Evolutionary conservation across 805 yeast species (phyloP), one percentile per base, ranked within the genome.

Genomic region (Yarrowia keelungensis): DNA sequence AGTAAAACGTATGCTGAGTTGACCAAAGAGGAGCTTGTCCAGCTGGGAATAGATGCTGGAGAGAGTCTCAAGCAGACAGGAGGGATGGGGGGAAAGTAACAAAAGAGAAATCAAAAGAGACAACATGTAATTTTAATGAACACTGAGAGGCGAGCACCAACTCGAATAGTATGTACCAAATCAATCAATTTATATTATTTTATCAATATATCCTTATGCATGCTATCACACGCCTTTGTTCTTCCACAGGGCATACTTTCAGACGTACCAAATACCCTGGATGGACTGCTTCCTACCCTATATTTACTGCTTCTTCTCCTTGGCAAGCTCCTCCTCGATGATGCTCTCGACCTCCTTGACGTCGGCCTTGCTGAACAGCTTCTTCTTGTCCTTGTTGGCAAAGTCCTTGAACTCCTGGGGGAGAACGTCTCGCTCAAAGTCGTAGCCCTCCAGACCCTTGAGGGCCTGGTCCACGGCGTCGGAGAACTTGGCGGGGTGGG

Each of bases 401-500:
- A 95, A 85, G 43, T 85, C 85, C 79, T 85, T 89, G 79, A 95
- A 85, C 80, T 92, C 97, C 38, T 83, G 91, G 46, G 99, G 98
- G 69, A 95, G 84, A 22, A 95, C 98, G 73, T 91, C 92, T 61
- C 83, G 83, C 75, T 92, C 97, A 76, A 95, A 95, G 4, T 92
- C 86, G 81, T 95, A 95, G 22, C 86, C 92, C 12, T 83, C 85
- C 71, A 87, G 83, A 0, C 83, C 83, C 56, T 79, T 76, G 72
- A 95, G 83, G 2, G 98, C 92, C 74, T 85, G 81, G 78, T 93
- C 89, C 35, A 95, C 99, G 64, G 97, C 99, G 71, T 92, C 98
- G 35, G 97, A 91, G 76, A 95, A 95, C 81, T 95, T 95, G 70
- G 99, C 99, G 51, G 99, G 99, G 78, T 95, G 99, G 9, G 99